Base-by-base conservation (phyloP, 2,329 filamentous ascomycete genomes). In the Torrubiella hemipterigena region DNA sequence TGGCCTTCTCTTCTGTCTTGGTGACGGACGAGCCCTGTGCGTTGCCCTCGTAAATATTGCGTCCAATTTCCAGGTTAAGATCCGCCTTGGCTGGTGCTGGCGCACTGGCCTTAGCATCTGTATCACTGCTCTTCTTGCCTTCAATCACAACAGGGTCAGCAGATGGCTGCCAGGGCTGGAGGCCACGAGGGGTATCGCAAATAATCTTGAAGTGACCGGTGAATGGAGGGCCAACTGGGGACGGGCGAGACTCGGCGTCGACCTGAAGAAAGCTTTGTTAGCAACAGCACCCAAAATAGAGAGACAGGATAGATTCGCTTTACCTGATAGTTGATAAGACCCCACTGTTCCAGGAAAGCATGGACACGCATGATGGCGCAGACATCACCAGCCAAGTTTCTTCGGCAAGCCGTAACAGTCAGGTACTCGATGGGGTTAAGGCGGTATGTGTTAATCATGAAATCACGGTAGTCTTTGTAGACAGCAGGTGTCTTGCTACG, bases 281-380 rank as follows among this genome's bases (percentile, higher is more conserved):
- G 18, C 13, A n/a, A 30, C 27, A 38, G 33, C 20, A 16, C 11
- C 11, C 14, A 4, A n/a, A 19, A 7, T 9, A 14, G 17, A 27
- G 4, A 17, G 18, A 5, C 15, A 29, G 4, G 4, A 21, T 21
- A 14, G 15, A 17, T 17, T 12, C 22, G 29, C 37, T 36, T 27
- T 67, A 94, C 89, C 68, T 98, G 91, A 52, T 98, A 98, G 59
- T 98, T 98, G 55, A 98, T 95, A 48, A 98, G 65, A 7, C 91
- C 91, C 91, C 91, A 98, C 54, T 96, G 89, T 61, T 98, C 91
- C 21, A 98, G 69, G 61, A 98, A 98, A 12, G 86, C 82, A 57
- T 98, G 91, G 13, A 98, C 89, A 42, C 91, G 80, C 91, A 98
- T 98, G 46, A 98, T 98, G 23, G 91, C 89, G 61, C 91, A 98